Evolutionary conservation across 306 rosid genomes (phyloP).

Genomic region (Comarum palustre): DNA sequence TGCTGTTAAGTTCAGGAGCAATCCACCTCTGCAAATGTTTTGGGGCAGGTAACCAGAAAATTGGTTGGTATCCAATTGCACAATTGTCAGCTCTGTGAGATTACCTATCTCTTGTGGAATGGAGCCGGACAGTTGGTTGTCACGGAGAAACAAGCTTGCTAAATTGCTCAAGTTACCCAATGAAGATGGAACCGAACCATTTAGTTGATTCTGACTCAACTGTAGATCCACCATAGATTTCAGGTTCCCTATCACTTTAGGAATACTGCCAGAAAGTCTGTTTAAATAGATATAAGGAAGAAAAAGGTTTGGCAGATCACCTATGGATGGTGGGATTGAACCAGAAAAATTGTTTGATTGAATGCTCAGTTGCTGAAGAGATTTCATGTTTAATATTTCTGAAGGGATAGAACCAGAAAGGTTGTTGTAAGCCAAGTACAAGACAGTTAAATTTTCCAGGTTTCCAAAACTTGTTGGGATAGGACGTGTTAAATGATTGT

Average conservation of each 20-base stretch:
- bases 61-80: background rate
- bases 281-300: background rate
- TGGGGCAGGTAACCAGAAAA: constrained; percentile 16
- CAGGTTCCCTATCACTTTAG: background rate
- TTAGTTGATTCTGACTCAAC: background rate
- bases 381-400: constrained; percentile 1
- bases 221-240: background rate
- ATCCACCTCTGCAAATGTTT: constrained; percentile 1
- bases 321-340: constrained; percentile 4
- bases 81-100: background rate
- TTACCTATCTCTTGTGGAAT: constrained; percentile 16
- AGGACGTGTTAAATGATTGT: background rate
- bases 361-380: background rate
- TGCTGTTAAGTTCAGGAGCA: background rate
- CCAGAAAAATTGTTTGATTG: background rate
- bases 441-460: background rate
- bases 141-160: background rate
- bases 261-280: constrained; percentile 4
- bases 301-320: background rate
- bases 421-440: constrained; percentile 4
- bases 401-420: background rate
- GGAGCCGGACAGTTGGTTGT: constrained; percentile 4
- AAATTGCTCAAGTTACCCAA: constrained; percentile 5
- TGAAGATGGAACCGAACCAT: background rate
- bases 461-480: constrained; percentile 10